phyloP scores from a whole-genome alignment of 2,329 filamentous ascomycete species.

The Thermothelomyces thermophilus region DNA sequence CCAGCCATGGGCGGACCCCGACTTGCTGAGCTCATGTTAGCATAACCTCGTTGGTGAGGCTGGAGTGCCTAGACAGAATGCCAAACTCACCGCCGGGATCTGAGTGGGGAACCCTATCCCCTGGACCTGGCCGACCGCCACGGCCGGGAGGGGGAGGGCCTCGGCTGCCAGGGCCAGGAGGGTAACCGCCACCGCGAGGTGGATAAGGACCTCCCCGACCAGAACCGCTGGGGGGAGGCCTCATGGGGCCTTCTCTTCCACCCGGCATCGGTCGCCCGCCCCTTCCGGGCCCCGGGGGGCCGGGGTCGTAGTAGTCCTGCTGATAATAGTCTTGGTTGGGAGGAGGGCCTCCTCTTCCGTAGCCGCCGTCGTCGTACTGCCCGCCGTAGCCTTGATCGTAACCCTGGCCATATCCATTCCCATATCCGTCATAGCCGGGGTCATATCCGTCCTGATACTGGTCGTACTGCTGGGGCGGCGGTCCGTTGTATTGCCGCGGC shows the following conservation, averaged over 20 bases:
- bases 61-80: neutral
- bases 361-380: constrained; percentile 39
- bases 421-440: constrained; percentile 40
- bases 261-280: constrained; percentile 38
- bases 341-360: constrained; percentile 34
- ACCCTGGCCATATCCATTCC: constrained; percentile 35
- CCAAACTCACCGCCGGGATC: constrained; percentile 37
- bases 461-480: constrained; percentile 36
- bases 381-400: constrained; percentile 33
- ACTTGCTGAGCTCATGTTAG: constrained; percentile 20
- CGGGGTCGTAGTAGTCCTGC: constrained; percentile 40
- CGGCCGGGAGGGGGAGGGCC: constrained; percentile 31
- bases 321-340: constrained; percentile 34
- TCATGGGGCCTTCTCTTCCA: constrained; percentile 40
- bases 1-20: constrained; percentile 31
- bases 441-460: constrained; percentile 41
- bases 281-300: constrained; percentile 31
- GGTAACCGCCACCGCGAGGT: constrained; percentile 31
- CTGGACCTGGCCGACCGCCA: constrained; percentile 36
- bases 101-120: constrained; percentile 33
- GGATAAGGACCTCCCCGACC: constrained; percentile 34
- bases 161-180: constrained; percentile 31
- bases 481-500: too few relatives aligned
- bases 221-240: constrained; percentile 36
- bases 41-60: neutral